Percentiles rank a stretch among this genome's conserved stretches.
Evolutionary conservation across 805 yeast species (phyloP).

Genomic region (Wickerhamomyces ciferrii): DNA sequence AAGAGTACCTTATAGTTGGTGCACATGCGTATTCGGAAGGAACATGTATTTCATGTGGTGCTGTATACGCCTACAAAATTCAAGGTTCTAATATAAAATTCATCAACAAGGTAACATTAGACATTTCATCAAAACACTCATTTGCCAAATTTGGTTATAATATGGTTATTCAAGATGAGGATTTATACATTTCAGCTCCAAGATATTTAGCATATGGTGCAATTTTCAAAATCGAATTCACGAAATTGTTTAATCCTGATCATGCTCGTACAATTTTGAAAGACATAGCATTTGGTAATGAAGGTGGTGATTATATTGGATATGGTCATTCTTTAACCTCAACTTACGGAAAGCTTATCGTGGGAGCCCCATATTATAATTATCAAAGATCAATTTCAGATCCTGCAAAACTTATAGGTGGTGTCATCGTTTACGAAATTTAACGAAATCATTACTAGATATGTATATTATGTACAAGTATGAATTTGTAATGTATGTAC

Average conservation of each 20-base stretch:
- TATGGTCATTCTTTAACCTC: slow-evolving; percentile 37
- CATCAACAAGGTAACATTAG: slow-evolving; percentile 2
- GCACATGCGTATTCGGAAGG: slow-evolving; percentile 23
- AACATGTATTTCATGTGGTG: slow-evolving; percentile 34
- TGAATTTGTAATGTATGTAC: neutral
- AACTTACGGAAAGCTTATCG: slow-evolving; percentile 22
- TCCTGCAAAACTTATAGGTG: slow-evolving; percentile 25
- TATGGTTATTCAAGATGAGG: slow-evolving; percentile 6
- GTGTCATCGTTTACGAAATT: slow-evolving; percentile 18
- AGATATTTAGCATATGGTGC: slow-evolving; percentile 34
- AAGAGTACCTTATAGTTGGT: slow-evolving; percentile 24
- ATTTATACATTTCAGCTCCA: slow-evolving; percentile 36
- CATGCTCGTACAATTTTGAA: slow-evolving; percentile 2
- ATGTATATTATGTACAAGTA: slow-evolving; percentile 2
- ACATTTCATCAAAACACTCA: neutral
- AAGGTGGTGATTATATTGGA: slow-evolving; percentile 31
- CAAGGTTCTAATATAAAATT: slow-evolving; percentile 1
- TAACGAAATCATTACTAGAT: neutral
- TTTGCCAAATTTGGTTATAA: slow-evolving; percentile 12
- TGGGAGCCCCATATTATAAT: slow-evolving; percentile 34
- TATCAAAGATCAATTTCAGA: slow-evolving; percentile 24
- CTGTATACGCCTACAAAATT: slow-evolving; percentile 26
- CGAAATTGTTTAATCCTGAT: slow-evolving; percentile 8
- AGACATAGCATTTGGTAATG: slow-evolving; percentile 18
- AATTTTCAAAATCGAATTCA: slow-evolving; percentile 35